Percentiles rank a stretch among this genome's conserved stretches.
These are phyloP conservation scores for Mortierella sp. DNA, from an alignment of 371 early-diverging fungal species.

Conservation along the genomic window DNA sequence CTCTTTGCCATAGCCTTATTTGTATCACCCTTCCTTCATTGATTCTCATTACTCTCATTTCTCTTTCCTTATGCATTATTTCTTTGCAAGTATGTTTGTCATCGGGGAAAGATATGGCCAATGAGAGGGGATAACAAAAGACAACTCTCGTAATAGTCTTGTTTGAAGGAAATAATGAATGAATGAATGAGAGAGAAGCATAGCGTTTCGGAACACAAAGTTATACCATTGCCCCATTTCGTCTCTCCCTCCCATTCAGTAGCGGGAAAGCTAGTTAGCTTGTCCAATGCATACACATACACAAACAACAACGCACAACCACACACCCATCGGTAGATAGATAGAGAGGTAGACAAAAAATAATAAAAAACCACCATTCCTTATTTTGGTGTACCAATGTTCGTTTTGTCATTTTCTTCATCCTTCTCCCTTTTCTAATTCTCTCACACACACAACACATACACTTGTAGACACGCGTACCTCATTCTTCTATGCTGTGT, in stretches of 20 bases:
- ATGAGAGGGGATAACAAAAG: no score
- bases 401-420: not conserved
- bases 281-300: constrained; percentile 1
- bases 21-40: no score
- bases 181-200: no score
- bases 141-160: no score
- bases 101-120: no score
- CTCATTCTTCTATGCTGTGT: constrained; percentile 4
- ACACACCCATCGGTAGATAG: not conserved
- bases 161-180: no score
- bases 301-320: not conserved
- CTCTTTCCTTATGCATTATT: no score
- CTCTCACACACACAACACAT: no score
- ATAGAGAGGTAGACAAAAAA: not conserved
- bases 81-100: no score
- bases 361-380: not conserved
- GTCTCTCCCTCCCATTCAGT: constrained; percentile 2
- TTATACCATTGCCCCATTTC: constrained; percentile 7
- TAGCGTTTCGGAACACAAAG: not conserved
- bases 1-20: no score
- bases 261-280: not conserved
- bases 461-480: not conserved
- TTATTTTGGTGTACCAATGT: not conserved
- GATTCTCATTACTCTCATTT: no score
- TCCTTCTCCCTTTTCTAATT: not conserved